Base-by-base conservation (phyloP, 2,329 filamentous ascomycete species). In the Fusarium verticillioides region DNA sequence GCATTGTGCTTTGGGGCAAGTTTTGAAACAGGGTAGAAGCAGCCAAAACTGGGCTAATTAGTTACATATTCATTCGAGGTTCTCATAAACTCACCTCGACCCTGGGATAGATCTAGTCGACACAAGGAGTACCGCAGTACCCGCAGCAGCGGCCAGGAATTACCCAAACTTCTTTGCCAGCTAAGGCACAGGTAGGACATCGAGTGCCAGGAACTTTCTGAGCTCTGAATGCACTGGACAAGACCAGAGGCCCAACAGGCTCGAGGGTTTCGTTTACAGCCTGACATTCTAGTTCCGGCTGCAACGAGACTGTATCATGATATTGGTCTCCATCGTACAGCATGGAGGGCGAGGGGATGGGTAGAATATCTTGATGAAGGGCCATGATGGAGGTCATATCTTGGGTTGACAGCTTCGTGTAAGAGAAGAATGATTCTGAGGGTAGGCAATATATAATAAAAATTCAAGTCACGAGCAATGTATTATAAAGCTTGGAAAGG, bases 81-180 rank as follows among this genome's bases (percentile, higher is more conserved):
- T 23, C 40, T n/a, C 9, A 4, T 15, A 42, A n/a, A 32, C 67
- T 60, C 44, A 74, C 71, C n/a, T 53, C 39, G 26, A 39, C 44
- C 40, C n/a, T 32, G 56, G 34, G 52, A 44, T 44, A 60, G 54
- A 40, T 54, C 44, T 72, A 66, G 34, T 74, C 71, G 15, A 70
- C 80, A 52, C 81, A 83, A 9, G 85, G 83, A 30, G 86, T 87
- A 56, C 86, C 86, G 78, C 86, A 88, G 72, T 85, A 84, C 37
- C 84, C 84, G 75, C 87, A 89, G 57, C 81, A 81, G 63, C 85
- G 84, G 59, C 87, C 87, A 37, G 86, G 87, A 68, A 88, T 87
- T 30, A 89, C 87, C 87, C 87, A 89, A 47, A 87, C 85, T 75
- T 88, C 87, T 68, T 85, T 82, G 66, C 87, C 87, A 50, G 82